Percentiles rank a stretch among this genome's conserved stretches.
These are phyloP conservation scores for Salix suchowensis DNA, from an alignment of 345 rosid species.

Conservation along the genomic window DNA sequence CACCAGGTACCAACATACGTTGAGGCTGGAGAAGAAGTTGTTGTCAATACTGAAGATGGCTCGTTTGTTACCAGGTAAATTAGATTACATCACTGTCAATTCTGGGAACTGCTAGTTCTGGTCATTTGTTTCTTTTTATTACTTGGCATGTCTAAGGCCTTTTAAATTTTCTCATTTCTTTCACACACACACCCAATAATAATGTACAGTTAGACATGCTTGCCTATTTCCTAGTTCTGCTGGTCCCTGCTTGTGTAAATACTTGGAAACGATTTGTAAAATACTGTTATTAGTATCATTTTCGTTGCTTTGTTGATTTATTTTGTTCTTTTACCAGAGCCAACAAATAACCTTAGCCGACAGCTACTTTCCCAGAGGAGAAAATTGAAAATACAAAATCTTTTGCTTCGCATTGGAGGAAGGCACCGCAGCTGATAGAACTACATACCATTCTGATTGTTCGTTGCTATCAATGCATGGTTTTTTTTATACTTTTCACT, in stretches of 20 bases:
- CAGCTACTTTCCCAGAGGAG: not conserved
- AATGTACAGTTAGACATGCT: too few species aligned
- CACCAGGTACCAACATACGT: constrained; percentile 75
- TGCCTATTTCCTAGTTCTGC: too few species aligned
- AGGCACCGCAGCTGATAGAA: too few species aligned
- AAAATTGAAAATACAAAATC: not conserved
- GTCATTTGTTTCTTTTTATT: not conserved
- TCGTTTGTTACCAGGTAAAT: constrained; percentile 68
- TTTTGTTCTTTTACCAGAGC: constrained; percentile 10
- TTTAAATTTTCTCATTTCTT: not conserved
- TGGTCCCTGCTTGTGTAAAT: not conserved
- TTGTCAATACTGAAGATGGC: constrained; percentile 68
- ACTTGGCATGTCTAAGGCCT: not conserved
- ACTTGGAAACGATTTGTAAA: not conserved
- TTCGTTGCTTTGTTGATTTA: not conserved
- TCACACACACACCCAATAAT: not conserved
- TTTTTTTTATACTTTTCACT: too few species aligned
- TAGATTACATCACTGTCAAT: not conserved
- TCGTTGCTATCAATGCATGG: too few species aligned
- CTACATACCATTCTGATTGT: too few species aligned
- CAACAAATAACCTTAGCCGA: not conserved
- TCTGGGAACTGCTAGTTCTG: not conserved
- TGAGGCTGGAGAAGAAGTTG: constrained; percentile 65
- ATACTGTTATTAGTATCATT: not conserved
- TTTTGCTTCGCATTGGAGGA: not conserved